phyloP scores from a whole-genome alignment of 495 filamentous ascomycete genomes.

The Gamarada debralockiae region DNA sequence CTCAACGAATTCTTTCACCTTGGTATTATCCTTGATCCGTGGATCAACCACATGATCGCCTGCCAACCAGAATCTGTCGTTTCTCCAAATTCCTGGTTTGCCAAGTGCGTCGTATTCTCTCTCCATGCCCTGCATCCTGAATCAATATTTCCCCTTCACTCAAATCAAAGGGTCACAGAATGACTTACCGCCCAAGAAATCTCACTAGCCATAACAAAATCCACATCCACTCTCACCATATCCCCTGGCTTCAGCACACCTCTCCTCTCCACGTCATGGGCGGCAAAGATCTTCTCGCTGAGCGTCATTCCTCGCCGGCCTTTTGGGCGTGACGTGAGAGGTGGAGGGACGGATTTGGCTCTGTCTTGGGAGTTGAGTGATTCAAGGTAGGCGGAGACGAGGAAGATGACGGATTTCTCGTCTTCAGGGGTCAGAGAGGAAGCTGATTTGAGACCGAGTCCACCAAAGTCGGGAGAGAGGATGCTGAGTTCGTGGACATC shows the following conservation, averaged over 20 bases:
- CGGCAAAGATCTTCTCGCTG: conserved; percentile 39
- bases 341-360: conserved; percentile 11
- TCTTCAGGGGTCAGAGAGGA: background rate
- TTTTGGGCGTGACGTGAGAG: conserved; percentile 14
- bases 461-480: conserved; percentile 1
- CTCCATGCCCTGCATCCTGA: conserved; percentile 32
- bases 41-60: conserved; percentile 45
- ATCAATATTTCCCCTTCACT: too few species aligned
- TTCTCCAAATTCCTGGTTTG: conserved; percentile 38
- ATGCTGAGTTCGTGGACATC: background rate
- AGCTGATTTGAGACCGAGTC: background rate
- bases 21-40: conserved; percentile 29
- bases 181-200: conserved; percentile 34
- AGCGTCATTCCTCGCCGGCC: conserved; percentile 36
- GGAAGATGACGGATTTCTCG: conserved; percentile 14
- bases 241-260: conserved; percentile 35
- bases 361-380: conserved; percentile 36
- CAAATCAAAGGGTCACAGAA: too few species aligned
- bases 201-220: conserved; percentile 42
- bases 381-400: conserved; percentile 32
- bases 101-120: conserved; percentile 32
- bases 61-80: conserved; percentile 46
- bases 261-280: conserved; percentile 31
- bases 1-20: conserved; percentile 33
- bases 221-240: conserved; percentile 35